Evolutionary conservation across 2,329 filamentous ascomycete genomes (phyloP), one percentile per base, ranked within the genome.

Genomic region (Hysterium pulicare): DNA sequence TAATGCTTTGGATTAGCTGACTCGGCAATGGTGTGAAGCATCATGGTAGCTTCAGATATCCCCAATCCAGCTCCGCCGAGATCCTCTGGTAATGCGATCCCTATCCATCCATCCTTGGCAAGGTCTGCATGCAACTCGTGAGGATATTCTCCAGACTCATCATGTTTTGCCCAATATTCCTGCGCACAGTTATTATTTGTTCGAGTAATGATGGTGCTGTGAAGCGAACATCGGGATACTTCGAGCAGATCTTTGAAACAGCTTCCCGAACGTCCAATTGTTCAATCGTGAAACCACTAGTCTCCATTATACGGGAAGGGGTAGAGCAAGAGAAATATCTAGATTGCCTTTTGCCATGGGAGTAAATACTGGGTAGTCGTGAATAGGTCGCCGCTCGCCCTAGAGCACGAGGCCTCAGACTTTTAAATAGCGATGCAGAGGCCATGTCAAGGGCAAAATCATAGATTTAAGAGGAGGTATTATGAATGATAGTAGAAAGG

Each of bases 11-110:
- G 15, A 28, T 20, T n/a, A 11, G 39, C 59, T 11, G 53, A 83
- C 68, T 90, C 84, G 1, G 84, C 73, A 43, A 90, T 87, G 2
- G 86, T 87, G 56, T 94, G 87, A 73, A 93, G 78, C 86, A 93
- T 91, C 78, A 91, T 86, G 0, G 84, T 87, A 1, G 87, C 87
- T 60, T 93, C 87, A 0, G 84, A 84, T 26, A 94, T 89, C 7
- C 82, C 87, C 7, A 94, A 67, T 0, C 84, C 86, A 1, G 85
- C 77, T 1, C 87, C 88, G 3, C 88, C 87, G 0, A 89, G 75
- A 0, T 78, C 73, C 59, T 90, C 85, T 0, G 87, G 86, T 3
- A 93, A 69, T 0, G 86, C 86, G 51, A 91, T 90, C 2, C 87
- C 87, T 31, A 93, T 77, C 86, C 86, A 93, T 5, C 88, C 87